Evolutionary conservation across 225 moss, liverwort and hornwort species (phyloP).

Genomic region (Physcomitrellopsis africana): DNA sequence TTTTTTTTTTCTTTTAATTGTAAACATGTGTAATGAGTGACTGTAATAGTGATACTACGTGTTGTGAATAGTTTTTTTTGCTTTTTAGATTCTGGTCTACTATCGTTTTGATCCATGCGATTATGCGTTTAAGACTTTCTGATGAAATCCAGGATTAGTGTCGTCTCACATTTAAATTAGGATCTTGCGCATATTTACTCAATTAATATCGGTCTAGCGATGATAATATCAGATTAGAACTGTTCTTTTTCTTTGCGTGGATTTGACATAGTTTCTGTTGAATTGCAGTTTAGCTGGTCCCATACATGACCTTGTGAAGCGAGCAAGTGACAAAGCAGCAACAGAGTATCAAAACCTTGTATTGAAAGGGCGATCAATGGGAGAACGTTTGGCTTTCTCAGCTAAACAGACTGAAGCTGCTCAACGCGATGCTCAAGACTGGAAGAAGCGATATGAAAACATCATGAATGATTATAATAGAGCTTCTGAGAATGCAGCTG

Average conservation of each 20-base stretch:
- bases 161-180: neutral
- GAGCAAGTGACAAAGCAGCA: slow-evolving; percentile 66
- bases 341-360: slow-evolving; percentile 73
- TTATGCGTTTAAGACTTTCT: no score
- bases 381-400: slow-evolving; percentile 69
- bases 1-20: neutral
- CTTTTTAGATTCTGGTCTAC: no score
- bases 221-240: neutral
- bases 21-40: neutral
- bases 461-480: slow-evolving; percentile 58
- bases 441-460: slow-evolving; percentile 79
- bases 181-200: no score
- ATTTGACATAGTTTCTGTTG: slow-evolving; percentile 1
- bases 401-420: slow-evolving; percentile 79
- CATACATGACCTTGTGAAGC: slow-evolving; percentile 73
- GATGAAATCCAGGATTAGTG: neutral
- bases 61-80: no score
- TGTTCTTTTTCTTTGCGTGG: neutral
- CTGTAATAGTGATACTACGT: no score
- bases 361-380: slow-evolving; percentile 68
- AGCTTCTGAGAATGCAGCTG: slow-evolving; percentile 59
- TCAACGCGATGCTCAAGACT: slow-evolving; percentile 75
- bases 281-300: slow-evolving; percentile 67
- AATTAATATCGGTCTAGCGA: neutral
- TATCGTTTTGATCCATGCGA: no score